A percentile compares a stretch with the other conserved stretches of the same genome.
phyloP scores from a whole-genome alignment of 2,329 filamentous ascomycete species.

The Penicillium decumbens region DNA sequence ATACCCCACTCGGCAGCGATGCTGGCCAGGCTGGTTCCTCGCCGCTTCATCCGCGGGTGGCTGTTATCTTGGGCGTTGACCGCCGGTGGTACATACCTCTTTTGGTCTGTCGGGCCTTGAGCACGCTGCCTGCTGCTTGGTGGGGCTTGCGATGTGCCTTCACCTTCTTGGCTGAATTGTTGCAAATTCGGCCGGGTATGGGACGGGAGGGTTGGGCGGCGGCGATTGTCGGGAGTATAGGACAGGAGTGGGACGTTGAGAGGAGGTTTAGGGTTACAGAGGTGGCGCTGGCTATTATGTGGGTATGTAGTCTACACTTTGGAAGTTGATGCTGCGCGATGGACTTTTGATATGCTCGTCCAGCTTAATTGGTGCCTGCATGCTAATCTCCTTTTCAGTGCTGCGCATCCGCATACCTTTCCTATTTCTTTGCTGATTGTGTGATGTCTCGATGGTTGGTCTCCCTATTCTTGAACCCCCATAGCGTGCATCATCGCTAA shows the following conservation, averaged over 20 bases:
- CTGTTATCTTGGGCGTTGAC: conserved; percentile 70
- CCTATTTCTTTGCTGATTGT: conserved; percentile 79
- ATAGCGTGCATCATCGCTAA: background rate
- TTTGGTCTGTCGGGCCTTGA: conserved; percentile 66
- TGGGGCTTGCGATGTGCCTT: conserved; percentile 67
- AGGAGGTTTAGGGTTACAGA: conserved; percentile 59
- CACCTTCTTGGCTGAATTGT: conserved; percentile 62
- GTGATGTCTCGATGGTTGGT: conserved; percentile 75
- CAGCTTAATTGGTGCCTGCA: background rate
- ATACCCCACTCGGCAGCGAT: conserved; percentile 29
- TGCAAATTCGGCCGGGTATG: conserved; percentile 46
- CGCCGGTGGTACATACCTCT: conserved; percentile 68
- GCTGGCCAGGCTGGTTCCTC: conserved; percentile 28
- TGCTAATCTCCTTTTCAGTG: conserved; percentile 46
- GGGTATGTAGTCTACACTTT: conserved; percentile 53
- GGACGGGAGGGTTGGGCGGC: conserved; percentile 41
- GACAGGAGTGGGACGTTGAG: conserved; percentile 44
- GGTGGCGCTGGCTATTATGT: conserved; percentile 66
- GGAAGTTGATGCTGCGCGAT: background rate
- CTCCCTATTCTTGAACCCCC: background rate
- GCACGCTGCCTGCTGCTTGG: conserved; percentile 64
- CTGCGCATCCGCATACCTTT: conserved; percentile 69
- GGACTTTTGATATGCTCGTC: background rate
- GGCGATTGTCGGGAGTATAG: conserved; percentile 36
- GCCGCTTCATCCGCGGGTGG: conserved; percentile 67